These are phyloP conservation scores for Lichtheimia corymbifera DNA, from an alignment of 371 early-diverging fungal species.

Conservation along the genomic window DNA sequence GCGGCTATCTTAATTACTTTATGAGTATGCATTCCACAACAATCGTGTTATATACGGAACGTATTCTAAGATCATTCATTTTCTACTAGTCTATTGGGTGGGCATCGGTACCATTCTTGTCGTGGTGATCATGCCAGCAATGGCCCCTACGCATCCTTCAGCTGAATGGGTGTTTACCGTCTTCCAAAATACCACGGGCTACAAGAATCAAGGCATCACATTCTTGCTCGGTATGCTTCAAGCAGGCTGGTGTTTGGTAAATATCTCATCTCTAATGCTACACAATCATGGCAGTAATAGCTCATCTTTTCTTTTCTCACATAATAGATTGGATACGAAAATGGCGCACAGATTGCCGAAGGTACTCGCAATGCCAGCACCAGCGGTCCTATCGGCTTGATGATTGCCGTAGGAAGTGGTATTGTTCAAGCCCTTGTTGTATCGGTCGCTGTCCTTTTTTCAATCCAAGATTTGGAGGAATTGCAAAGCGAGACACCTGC, in stretches of 20 bases:
- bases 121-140: slow-evolving; percentile 32
- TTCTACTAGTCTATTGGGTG: slow-evolving; percentile 29
- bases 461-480: slow-evolving; percentile 41
- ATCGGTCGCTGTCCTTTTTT: slow-evolving; percentile 34
- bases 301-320: neutral
- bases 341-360: slow-evolving; percentile 43
- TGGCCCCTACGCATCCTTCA: slow-evolving; percentile 33
- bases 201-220: slow-evolving; percentile 24
- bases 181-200: slow-evolving; percentile 39
- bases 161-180: slow-evolving; percentile 44
- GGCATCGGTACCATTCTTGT: slow-evolving; percentile 36
- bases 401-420: slow-evolving; percentile 34
- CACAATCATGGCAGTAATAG: no score
- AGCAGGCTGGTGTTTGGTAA: slow-evolving; percentile 37
- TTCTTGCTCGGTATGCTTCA: slow-evolving; percentile 44
- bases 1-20: slow-evolving; percentile 30
- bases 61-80: neutral
- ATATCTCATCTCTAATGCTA: no score
- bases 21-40: slow-evolving; percentile 18
- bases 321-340: slow-evolving; percentile 36
- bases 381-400: slow-evolving; percentile 41
- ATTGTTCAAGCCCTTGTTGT: slow-evolving; percentile 38
- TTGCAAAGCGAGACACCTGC: slow-evolving; percentile 10
- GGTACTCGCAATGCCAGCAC: slow-evolving; percentile 38
- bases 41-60: no score